Conservation (phyloP, 257 asterid species). For the Primulina huaijiensis region DNA sequence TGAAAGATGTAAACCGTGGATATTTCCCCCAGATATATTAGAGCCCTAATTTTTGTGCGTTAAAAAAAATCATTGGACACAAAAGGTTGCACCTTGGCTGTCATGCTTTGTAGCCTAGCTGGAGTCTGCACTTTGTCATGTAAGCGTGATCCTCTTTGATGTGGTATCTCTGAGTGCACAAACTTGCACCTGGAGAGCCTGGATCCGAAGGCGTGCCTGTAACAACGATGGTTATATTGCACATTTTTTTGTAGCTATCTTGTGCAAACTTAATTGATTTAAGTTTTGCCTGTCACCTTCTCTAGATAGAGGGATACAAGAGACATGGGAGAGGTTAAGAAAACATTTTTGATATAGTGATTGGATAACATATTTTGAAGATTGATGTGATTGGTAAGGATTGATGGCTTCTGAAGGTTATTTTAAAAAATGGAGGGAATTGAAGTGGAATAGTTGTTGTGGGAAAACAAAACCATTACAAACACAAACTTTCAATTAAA, state of each 20-base stretch:
- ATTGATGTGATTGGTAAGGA: not conserved
- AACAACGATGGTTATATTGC: not conserved
- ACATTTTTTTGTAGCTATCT: not conserved
- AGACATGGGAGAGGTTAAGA: not conserved
- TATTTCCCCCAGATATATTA: not conserved
- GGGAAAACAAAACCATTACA: not conserved
- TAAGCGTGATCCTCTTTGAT: no score
- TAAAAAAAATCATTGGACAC: not conserved
- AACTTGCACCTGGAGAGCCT: not conserved
- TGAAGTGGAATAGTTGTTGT: not conserved
- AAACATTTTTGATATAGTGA: no score
- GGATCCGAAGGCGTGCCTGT: not conserved
- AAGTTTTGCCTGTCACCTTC: not conserved
- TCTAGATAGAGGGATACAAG: not conserved
- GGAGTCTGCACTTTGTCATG: not conserved
- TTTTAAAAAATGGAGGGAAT: not conserved
- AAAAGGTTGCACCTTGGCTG: not conserved
- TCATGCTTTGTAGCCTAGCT: not conserved
- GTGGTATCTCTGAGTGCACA: not conserved
- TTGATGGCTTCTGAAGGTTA: not conserved
- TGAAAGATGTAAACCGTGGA: not conserved
- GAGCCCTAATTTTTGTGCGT: not conserved
- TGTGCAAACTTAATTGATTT: not conserved
- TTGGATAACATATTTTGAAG: not conserved
- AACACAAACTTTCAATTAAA: not conserved